Evolutionary conservation across 2,329 filamentous ascomycete species (phyloP).

Genomic region (Coniochaeta hoffmannii): DNA sequence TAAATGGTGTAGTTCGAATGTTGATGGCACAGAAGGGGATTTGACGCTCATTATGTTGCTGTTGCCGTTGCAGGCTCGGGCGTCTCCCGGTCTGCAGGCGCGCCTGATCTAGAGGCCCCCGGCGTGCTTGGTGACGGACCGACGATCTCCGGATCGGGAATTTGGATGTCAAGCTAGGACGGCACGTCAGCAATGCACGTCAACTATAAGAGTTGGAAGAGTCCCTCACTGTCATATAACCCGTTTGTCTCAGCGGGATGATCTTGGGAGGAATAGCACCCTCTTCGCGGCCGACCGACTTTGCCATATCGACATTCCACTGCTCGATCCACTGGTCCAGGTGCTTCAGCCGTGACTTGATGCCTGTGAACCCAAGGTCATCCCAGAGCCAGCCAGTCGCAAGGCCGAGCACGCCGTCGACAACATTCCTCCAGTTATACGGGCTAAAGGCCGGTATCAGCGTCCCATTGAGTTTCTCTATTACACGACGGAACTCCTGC

Average conservation of each 20-base stretch:
- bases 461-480: constrained; percentile 75
- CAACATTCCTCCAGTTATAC: constrained; percentile 64
- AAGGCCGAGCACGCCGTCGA: constrained; percentile 73
- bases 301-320: constrained; percentile 73
- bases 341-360: constrained; percentile 62
- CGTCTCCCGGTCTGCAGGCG: neutral
- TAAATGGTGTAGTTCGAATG: neutral
- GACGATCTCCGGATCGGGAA: constrained; percentile 68
- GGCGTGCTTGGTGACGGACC: constrained; percentile 38
- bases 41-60: neutral
- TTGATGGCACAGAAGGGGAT: neutral
- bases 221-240: constrained; percentile 73
- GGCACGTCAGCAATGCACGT: constrained; percentile 15
- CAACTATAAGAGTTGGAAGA: neutral
- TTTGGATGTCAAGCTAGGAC: constrained; percentile 67
- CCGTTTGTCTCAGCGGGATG: constrained; percentile 71
- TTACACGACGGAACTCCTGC: constrained; percentile 74
- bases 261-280: constrained; percentile 56
- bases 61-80: neutral
- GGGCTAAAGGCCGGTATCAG: constrained; percentile 75
- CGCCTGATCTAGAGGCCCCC: constrained; percentile 26
- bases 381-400: constrained; percentile 94
- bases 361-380: constrained; percentile 68
- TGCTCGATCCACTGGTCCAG: constrained; percentile 78
- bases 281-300: constrained; percentile 42